Conservation (phyloP, 192 early-diverging fungal species). For the Coemansia sp. region DNA sequence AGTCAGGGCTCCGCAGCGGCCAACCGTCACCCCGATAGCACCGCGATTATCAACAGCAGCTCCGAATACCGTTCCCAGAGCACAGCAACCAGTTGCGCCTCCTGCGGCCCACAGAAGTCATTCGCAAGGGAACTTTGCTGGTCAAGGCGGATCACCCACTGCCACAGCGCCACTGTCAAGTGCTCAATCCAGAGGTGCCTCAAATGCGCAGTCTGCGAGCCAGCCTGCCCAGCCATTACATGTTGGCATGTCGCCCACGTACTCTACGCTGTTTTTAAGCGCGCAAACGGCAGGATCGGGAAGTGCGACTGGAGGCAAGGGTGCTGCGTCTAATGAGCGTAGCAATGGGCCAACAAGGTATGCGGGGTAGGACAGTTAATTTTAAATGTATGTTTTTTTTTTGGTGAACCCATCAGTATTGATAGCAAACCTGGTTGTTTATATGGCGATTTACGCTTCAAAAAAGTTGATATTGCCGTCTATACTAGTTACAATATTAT, state of each 20-base stretch:
- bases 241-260: conserved; percentile 47
- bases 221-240: neutral
- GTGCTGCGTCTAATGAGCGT: neutral
- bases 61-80: conserved; percentile 6
- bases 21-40: neutral
- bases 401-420: neutral
- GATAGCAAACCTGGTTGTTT: too few relatives aligned
- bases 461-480: neutral
- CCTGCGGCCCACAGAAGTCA: conserved; percentile 5
- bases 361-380: neutral
- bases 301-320: neutral
- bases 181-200: neutral
- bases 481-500: too few relatives aligned
- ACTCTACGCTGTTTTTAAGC: conserved; percentile 32
- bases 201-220: neutral
- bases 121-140: neutral
- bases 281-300: conserved; percentile 4
- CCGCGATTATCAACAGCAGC: conserved; percentile 1
- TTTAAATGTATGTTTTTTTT: neutral
- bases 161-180: neutral
- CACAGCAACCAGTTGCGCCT: neutral
- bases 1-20: neutral
- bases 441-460: neutral
- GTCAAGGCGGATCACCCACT: neutral
- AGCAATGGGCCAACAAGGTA: neutral